Conservation (phyloP, 2,329 filamentous ascomycete species). For the Aureobasidium sp. region DNA sequence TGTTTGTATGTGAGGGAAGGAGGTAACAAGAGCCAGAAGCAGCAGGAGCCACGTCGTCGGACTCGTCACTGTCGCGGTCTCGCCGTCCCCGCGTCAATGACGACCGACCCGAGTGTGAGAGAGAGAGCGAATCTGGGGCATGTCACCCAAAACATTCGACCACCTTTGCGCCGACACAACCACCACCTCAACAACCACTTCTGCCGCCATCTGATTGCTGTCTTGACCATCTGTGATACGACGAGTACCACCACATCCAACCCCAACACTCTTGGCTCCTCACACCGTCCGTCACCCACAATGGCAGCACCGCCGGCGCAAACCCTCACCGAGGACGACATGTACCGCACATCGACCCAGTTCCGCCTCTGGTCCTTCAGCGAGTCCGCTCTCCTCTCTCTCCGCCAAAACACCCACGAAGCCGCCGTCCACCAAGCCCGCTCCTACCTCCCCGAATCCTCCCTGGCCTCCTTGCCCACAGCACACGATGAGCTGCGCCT, state of each 20-base stretch:
- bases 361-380: conserved; percentile 91
- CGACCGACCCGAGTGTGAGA: neutral
- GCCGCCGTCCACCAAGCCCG: conserved; percentile 62
- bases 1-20: neutral
- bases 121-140: neutral
- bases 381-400: conserved; percentile 56
- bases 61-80: neutral
- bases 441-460: conserved; percentile 38
- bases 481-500: conserved; percentile 74
- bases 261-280: neutral
- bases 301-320: conserved; percentile 9
- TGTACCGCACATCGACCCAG: conserved; percentile 84
- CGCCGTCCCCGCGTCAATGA: conserved; percentile 1
- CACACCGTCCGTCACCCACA: neutral
- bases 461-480: conserved; percentile 43
- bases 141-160: neutral
- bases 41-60: neutral
- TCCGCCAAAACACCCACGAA: conserved; percentile 70
- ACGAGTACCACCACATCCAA: neutral
- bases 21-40: neutral
- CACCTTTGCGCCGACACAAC: neutral
- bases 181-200: neutral
- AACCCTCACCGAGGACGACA: conserved; percentile 71
- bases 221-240: neutral
- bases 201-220: no score